phyloP scores from a whole-genome alignment of 2,329 filamentous ascomycete genomes.

The Exophiala oligosperma region DNA sequence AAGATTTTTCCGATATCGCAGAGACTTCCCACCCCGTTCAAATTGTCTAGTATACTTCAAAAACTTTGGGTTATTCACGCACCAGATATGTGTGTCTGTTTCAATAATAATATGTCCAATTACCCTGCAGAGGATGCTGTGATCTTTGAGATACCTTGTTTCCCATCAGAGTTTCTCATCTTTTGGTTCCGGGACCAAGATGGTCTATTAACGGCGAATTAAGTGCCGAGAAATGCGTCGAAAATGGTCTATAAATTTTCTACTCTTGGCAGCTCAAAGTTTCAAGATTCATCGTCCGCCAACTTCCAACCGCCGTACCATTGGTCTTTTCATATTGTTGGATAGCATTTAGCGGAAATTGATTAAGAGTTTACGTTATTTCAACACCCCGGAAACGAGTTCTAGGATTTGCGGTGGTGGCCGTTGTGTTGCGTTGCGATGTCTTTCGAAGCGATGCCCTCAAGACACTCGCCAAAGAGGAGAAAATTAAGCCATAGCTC shows the following conservation, averaged over 20 bases:
- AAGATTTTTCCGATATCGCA: constrained; percentile 4
- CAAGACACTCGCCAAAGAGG: constrained; percentile 30
- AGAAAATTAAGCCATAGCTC: constrained; percentile 32
- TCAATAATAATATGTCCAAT: no score
- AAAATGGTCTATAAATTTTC: neutral
- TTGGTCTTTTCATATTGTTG: no score
- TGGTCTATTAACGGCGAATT: no score
- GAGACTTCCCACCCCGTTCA: neutral
- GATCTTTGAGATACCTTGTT: no score
- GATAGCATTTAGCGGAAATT: no score
- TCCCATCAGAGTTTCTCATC: no score
- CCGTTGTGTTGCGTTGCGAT: neutral
- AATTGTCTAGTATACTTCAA: neutral
- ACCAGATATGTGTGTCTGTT: neutral
- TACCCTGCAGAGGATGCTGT: no score
- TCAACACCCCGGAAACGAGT: no score
- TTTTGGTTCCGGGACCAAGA: no score
- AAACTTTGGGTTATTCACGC: neutral
- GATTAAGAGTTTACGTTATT: no score
- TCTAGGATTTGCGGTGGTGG: neutral
- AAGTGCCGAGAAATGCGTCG: neutral
- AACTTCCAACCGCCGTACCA: neutral
- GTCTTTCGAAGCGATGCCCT: neutral
- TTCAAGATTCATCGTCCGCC: neutral
- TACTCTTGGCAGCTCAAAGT: constrained; percentile 12